Base-by-base conservation (phyloP, 305 asterid species). In the Ajuga reptans region DNA sequence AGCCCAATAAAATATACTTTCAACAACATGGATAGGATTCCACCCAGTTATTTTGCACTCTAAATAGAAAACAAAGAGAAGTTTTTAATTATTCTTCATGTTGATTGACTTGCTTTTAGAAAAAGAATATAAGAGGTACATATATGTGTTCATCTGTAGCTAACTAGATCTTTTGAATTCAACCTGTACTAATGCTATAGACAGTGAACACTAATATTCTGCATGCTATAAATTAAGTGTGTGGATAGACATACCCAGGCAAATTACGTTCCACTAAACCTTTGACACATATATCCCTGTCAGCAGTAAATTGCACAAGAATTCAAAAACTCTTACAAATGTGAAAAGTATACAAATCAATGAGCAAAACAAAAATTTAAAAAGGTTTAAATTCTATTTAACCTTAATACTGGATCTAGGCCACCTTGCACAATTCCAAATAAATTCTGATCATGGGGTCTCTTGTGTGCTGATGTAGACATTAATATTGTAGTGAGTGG, bases 381-480 rank as follows among this genome's bases (percentile, higher is more conserved):
- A 42, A 59, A 16, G 50, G 58, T 47, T 55, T 18, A 59, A 55
- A 49, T 42, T 67, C 69, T 21, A 57, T 60, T 58, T 68, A 69
- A 92, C 98, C 98, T 87, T 80, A 93, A 79, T 36, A 86, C 91
- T 37, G 99, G 99, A 89, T 93, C 97, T 72, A 93, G 81, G 70
- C 99, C 99, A 75, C 99, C 99, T 82, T 93, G 99, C 73, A 93
- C 99, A 72, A 93, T 93, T 82, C 96, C 99, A 76, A 93, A 93
- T 73, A 93, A 80, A 78, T 93, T 93, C 85, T 93, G 99, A 8
- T 87, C 99, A 66, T 84, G 83, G 18, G 96, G 94, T 83, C 95
- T 85, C 94, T 82, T 79, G 84, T 93, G 99, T 73, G 97, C 97
- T 93, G 93, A 78, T 71, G 68, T 42, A 69, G 75, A 80, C 78